Conservation (phyloP, 768 basidiomycete species). For the Pisolithus tinctorius region DNA sequence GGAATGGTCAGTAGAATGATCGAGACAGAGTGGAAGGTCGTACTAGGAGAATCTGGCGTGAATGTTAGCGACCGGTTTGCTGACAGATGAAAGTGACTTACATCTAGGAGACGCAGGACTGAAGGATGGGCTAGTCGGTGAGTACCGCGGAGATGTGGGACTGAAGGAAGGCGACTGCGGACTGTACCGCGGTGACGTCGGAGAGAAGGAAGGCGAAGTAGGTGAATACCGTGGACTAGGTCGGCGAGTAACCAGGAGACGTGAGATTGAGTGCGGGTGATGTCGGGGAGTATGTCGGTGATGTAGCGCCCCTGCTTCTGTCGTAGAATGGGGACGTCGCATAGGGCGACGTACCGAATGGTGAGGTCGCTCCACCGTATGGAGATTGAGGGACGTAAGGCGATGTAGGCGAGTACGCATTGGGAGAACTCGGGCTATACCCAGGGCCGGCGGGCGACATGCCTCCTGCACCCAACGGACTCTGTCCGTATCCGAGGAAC, state of each 20-base stretch:
- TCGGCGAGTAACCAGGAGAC: constrained; percentile 61
- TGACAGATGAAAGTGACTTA: constrained; percentile 33
- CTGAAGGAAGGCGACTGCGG: constrained; percentile 89
- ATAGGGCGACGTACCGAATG: constrained; percentile 75
- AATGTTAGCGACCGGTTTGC: constrained; percentile 1
- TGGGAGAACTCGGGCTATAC: constrained; percentile 90
- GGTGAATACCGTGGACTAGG: constrained; percentile 84
- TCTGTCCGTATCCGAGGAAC: constrained; percentile 76
- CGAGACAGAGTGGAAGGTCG: constrained; percentile 26
- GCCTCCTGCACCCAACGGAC: constrained; percentile 74
- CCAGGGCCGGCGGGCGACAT: constrained; percentile 87
- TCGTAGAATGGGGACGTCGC: constrained; percentile 83
- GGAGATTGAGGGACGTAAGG: constrained; percentile 86
- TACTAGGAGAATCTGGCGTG: constrained; percentile 70
- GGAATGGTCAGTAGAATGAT: constrained; percentile 18
- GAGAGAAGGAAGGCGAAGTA: constrained; percentile 80
- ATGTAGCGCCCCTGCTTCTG: constrained; percentile 57
- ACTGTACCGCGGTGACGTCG: constrained; percentile 78
- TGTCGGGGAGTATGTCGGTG: constrained; percentile 84
- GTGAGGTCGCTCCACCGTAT: constrained; percentile 75
- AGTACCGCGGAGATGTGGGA: constrained; percentile 85
- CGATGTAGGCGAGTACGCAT: constrained; percentile 82
- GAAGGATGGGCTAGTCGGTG: constrained; percentile 86
- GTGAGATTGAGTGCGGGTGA: constrained; percentile 79
- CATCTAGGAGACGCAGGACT: constrained; percentile 90